Evolutionary conservation across 1,284 basidiomycete species (phyloP), one percentile per base, ranked within the genome.

Genomic region (Phellinidium pouzarii): DNA sequence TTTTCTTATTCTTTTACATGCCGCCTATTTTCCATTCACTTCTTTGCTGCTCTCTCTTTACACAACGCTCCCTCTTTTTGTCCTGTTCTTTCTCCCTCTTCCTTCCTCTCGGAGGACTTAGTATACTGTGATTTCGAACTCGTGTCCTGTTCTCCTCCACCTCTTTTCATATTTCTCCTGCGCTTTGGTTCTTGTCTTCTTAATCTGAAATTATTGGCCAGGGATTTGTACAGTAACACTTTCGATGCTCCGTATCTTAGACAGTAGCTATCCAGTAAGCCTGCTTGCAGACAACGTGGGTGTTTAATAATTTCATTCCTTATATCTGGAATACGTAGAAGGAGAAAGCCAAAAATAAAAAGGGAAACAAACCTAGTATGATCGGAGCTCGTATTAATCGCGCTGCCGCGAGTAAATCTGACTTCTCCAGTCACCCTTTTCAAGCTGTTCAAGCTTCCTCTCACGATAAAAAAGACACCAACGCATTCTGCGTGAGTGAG

Each of bases 21-120:
- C 41, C 20, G 11, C 17, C 41, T 22, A 14, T 17, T 22, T 41
- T 44, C 36, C 26, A 11, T 48, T 38, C 36, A 44, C 52, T 53
- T 56, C 22, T 34, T 12, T 38, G 29, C 34, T 31, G 14, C 17
- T 23, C 40, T 48, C 27, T 14, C 42, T 37, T 9, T 59, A 47
- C 25, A 26, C 43, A 38, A 48, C 45, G 31, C 43, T 25, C 46
- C 43, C 17, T 34, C 26, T 44, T 23, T 46, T 54, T 46, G 45
- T 27, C 54, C 52, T 55, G 45, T 34, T 50, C 50, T 47, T 38
- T 27, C 47, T n/a, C 26, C 12, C n/a, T 55, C 45, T 34, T 50
- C 50, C 48, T 38, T 27, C 47, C 23, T 38, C 12, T 40, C 14
- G 42, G 19, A 34, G 14, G 31, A 34, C 6, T 34, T 34, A 14